These are phyloP conservation scores for Trifolium dubium DNA, from an alignment of 306 rosid species.

Conservation along the genomic window DNA sequence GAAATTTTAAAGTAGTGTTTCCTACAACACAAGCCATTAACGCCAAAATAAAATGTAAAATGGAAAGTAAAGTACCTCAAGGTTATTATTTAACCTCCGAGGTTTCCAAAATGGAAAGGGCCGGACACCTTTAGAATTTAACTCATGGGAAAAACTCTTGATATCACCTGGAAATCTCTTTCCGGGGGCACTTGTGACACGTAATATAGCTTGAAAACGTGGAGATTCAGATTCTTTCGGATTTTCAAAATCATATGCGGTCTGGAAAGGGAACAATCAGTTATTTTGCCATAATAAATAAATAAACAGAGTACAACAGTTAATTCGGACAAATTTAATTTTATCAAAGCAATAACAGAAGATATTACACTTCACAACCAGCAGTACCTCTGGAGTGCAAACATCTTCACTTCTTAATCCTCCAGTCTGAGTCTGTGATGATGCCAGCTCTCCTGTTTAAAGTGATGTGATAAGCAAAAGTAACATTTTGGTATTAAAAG, in stretches of 20 bases:
- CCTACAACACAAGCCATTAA: slow-evolving; percentile 35
- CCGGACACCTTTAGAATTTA: slow-evolving; percentile 92
- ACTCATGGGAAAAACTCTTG: slow-evolving; percentile 96
- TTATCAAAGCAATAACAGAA: slow-evolving; percentile 7
- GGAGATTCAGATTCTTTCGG: slow-evolving; percentile 99
- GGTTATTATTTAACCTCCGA: slow-evolving; percentile 87
- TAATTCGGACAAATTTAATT: slow-evolving; percentile 31
- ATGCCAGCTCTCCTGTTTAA: slow-evolving; percentile 62
- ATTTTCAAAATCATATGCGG: slow-evolving; percentile 85
- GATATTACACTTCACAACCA: slow-evolving; percentile 23
- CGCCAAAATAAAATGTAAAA: slow-evolving; percentile 30
- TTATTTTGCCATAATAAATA: slow-evolving; percentile 35
- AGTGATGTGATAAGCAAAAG: slow-evolving; percentile 42
- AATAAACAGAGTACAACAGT: slow-evolving; percentile 19
- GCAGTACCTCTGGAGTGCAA: slow-evolving; percentile 88
- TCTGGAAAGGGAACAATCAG: slow-evolving; percentile 55
- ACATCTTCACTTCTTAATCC: slow-evolving; percentile 72
- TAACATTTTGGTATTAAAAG: slow-evolving; percentile 32
- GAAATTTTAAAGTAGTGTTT: slow-evolving; percentile 38
- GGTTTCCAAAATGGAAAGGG: slow-evolving; percentile 98
- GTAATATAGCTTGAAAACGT: slow-evolving; percentile 97
- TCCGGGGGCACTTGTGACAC: slow-evolving; percentile 94
- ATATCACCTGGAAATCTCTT: slow-evolving; percentile 86
- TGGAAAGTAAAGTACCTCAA: slow-evolving; percentile 67
- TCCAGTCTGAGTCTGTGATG: slow-evolving; percentile 64